Conservation (phyloP, 2,329 filamentous ascomycete species). For the Ophiostoma tasmaniense region DNA sequence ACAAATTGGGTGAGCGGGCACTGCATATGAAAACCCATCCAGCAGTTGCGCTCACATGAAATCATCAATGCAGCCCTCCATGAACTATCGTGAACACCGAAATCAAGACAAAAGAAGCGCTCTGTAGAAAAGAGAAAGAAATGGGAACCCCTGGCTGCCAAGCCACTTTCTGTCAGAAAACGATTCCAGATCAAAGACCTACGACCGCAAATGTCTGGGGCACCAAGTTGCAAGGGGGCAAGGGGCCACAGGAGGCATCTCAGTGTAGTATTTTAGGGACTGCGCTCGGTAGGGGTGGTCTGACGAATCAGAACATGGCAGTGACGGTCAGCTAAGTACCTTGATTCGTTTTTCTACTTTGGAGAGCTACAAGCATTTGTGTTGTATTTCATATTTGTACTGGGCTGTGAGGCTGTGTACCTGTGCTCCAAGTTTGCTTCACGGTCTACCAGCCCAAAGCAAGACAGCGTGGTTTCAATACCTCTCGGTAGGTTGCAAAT, state of each 20-base stretch:
- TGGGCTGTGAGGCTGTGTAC: not conserved
- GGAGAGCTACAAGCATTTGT: not conserved
- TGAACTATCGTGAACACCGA: not conserved
- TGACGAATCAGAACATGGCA: not conserved
- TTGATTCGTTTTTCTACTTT: not conserved
- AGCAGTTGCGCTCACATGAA: not conserved
- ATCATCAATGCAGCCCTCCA: not conserved
- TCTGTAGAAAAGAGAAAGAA: not conserved
- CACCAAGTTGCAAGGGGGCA: not conserved
- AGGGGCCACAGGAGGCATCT: not conserved
- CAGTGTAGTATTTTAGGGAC: not conserved
- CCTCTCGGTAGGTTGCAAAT: not conserved
- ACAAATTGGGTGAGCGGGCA: not conserved
- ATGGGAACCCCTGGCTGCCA: not conserved
- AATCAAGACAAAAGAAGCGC: not conserved
- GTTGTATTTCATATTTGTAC: not conserved
- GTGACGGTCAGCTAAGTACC: not conserved
- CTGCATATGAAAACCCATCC: not conserved
- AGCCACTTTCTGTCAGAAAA: not conserved
- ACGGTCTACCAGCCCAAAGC: not conserved
- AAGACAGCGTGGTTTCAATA: not conserved
- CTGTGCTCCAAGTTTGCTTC: not conserved
- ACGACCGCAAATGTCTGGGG: not conserved
- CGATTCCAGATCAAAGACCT: not conserved
- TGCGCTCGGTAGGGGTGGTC: not conserved